A percentile compares a stretch with the other conserved stretches of the same genome.
Conservation (phyloP, 2,329 filamentous ascomycete genomes). For the Bipolaris gigantea region DNA sequence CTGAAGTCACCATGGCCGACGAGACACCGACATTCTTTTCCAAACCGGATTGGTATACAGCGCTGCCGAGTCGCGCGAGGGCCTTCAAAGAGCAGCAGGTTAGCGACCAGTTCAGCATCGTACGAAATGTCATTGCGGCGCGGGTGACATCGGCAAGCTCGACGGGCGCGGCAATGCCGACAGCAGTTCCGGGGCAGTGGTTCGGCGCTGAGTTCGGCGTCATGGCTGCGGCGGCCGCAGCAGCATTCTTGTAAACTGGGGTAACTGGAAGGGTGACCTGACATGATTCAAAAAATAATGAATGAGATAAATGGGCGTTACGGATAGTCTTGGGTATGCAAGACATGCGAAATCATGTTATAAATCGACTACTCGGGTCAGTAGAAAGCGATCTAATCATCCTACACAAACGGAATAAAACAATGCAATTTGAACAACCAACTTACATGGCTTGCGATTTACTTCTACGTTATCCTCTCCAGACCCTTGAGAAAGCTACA, state of each 20-base stretch:
- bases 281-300: not conserved
- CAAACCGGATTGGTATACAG: slow-evolving; percentile 34
- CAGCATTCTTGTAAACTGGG: slow-evolving; percentile 27
- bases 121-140: slow-evolving; percentile 26
- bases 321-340: not conserved
- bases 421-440: not conserved
- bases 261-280: not conserved
- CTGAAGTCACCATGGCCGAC: slow-evolving; percentile 27
- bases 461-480: not conserved
- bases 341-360: not conserved
- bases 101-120: slow-evolving; percentile 34
- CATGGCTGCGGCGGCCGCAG: slow-evolving; percentile 34
- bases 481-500: not conserved
- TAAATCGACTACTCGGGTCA: not conserved
- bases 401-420: not conserved
- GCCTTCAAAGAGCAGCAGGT: slow-evolving; percentile 39
- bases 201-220: slow-evolving; percentile 29
- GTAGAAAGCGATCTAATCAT: not conserved
- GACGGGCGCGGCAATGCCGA: slow-evolving; percentile 25
- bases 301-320: not conserved
- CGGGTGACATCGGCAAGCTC: slow-evolving; percentile 19
- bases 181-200: slow-evolving; percentile 19
- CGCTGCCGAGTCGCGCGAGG: slow-evolving; percentile 31
- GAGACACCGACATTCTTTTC: slow-evolving; percentile 28
- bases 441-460: not conserved